Base-by-base conservation (phyloP, 2,329 filamentous ascomycete species). In the Bertia moriformis region DNA sequence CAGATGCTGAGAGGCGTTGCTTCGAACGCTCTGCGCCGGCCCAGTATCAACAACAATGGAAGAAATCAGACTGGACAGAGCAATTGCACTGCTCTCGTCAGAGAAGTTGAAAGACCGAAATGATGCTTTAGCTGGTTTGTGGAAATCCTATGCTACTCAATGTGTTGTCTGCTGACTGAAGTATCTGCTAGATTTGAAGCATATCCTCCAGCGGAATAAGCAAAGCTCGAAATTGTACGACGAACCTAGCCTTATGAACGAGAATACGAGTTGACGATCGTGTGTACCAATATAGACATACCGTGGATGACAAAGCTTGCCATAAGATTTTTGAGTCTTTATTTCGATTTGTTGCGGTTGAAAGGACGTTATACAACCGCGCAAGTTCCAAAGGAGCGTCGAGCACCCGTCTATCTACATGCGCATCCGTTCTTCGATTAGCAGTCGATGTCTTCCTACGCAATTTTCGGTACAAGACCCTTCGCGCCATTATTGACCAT, bases 281-380 rank as follows among this genome's bases (percentile, higher is more conserved):
- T 7, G 22, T 10, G 22, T 7, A 7, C 22, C 22, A 27, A 7
- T 27, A 10, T 27, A 27, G 22, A 7, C 22, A 27, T 7, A n/a
- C 7, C 7, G 7, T 35, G 12, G 17, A 35, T 35, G 32, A 35
- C 17, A 35, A 35, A 35, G 32, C 32, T 7, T 35, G 32, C 32
- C 32, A 35, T 35, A 35, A 35, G 32, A 35, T 35, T 15, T 35
- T 35, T 15, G 32, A 35, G 15, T 35, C 32, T 7, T 15, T 35
- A 7, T 35, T 35, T 15, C 32, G 32, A 35, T 35, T 10, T 18
- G 15, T 35, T 18, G 12, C 32, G 12, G 10, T 12, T 7, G 32
- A 35, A 18, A 35, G 15, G 17, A 10, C 32, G 7, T 17, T 35
- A 18, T 35, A 35, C 15, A 35, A 35, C 15, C 10, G 17, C 7